Evolutionary conservation across 2,329 filamentous ascomycete genomes (phyloP), one percentile per base, ranked within the genome.

Genomic region (Reticulascus tulasneorum): DNA sequence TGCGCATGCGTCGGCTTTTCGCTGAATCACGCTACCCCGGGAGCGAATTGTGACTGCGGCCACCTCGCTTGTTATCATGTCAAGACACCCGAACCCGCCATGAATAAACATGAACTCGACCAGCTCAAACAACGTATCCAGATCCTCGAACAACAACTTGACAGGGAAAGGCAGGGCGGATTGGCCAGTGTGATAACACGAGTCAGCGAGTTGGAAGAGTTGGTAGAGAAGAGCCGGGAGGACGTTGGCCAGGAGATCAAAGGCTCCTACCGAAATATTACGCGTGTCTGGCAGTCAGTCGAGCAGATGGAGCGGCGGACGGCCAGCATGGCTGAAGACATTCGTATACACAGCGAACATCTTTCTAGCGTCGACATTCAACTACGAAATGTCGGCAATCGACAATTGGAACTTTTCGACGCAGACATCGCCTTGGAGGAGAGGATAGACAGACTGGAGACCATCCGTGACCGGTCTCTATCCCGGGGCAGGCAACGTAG

Each of bases 41-140:
- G 74, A 23, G 71, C 73, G 35, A 67, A 60, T 15, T 80, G 76
- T 47, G 67, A 76, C 33, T 80, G 76, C 46, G 76, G 76, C 6
- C 76, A 80, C 50, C 66, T 77, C 35, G 72, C 75, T 22, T 79
- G 75, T 53, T 80, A 73, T 49, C 76, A 80, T 49, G 59, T 71
- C 39, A 63, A 65, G 44, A 64, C 64, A n/a, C 57, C 66, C 19
- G 66, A 73, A 35, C 53, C 58, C 10, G 58, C 66, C 7, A 54
- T 56, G 2, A 67, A 69, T 39, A 64, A 55, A 39, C 59, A 58
- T 15, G 75, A 77, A 44, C 48, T 76, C 17, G 69, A 72, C 23
- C 58, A 62, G 16, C 59, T 79, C 41, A 66, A 61, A 44, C 64
- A 64, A 35, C 71, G 66, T 32, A 60, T 71, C 32, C 56, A 61